Evolutionary conservation across 305 asterid genomes (phyloP).

Genomic region (Fraxinus nigra): DNA sequence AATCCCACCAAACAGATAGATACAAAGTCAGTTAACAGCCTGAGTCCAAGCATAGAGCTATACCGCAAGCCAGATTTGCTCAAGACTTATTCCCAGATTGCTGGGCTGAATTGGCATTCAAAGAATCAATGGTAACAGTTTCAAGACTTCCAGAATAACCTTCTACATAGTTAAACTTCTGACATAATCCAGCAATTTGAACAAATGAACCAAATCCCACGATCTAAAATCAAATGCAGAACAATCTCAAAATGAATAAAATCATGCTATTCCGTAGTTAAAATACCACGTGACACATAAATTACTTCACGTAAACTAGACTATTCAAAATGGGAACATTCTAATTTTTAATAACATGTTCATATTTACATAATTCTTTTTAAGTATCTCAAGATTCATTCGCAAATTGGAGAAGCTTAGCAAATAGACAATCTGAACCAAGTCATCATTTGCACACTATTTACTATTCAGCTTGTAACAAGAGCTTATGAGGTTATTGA

Average conservation of each 20-base stretch:
- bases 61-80: neutral
- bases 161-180: neutral
- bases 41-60: neutral
- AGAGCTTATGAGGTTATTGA: neutral
- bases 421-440: neutral
- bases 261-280: neutral
- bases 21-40: neutral
- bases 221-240: neutral
- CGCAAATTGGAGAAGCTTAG: neutral
- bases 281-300: neutral
- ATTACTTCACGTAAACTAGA: neutral
- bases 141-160: neutral
- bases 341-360: no score
- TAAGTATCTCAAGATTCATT: neutral
- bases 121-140: neutral
- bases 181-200: neutral
- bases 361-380: neutral
- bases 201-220: neutral
- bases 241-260: neutral
- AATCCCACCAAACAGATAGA: neutral
- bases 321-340: neutral
- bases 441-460: neutral
- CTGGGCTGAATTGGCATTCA: neutral
- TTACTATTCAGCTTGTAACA: neutral
- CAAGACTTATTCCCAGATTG: neutral